Evolutionary conservation across 306 rosid species (phyloP).

Genomic region (Potentilla sterilis): DNA sequence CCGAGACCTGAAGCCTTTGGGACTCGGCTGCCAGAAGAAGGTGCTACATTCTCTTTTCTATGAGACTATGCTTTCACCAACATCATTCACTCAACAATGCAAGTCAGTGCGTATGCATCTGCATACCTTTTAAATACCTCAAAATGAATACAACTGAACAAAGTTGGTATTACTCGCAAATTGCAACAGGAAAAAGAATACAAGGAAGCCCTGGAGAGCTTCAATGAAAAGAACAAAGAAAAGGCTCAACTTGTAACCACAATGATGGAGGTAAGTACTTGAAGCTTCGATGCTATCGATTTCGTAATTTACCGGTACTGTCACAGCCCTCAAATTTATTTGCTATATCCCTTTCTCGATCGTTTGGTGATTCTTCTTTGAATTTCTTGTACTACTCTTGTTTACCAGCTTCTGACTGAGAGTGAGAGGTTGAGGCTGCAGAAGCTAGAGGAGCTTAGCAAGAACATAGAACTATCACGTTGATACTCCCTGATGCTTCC

Average conservation of each 20-base stretch:
- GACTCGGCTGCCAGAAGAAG: slow-evolving; percentile 78
- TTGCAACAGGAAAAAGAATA: slow-evolving; percentile 75
- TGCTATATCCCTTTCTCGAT: not conserved
- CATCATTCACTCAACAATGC: not conserved
- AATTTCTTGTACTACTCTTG: slow-evolving; percentile 16
- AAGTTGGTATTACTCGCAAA: slow-evolving; percentile 6
- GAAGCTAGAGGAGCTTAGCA: slow-evolving; percentile 81
- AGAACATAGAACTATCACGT: slow-evolving; percentile 43
- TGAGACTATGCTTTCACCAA: not conserved
- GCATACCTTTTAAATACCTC: not conserved
- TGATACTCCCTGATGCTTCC: not conserved
- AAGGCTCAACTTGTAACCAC: slow-evolving; percentile 63
- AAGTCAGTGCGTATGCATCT: not conserved
- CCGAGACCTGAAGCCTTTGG: slow-evolving; percentile 71
- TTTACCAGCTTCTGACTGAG: slow-evolving; percentile 60
- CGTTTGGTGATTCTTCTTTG: not conserved
- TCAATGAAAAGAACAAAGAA: slow-evolving; percentile 74
- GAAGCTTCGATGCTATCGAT: not conserved
- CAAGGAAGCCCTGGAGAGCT: slow-evolving; percentile 64
- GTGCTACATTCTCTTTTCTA: slow-evolving; percentile 23
- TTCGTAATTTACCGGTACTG: no score
- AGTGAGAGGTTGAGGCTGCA: slow-evolving; percentile 78
- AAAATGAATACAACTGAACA: not conserved
- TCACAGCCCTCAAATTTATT: not conserved
- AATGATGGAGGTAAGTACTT: slow-evolving; percentile 61